Evolutionary conservation across 225 moss, liverwort and hornwort genomes (phyloP).

Genomic region (Polytrichum commune): DNA sequence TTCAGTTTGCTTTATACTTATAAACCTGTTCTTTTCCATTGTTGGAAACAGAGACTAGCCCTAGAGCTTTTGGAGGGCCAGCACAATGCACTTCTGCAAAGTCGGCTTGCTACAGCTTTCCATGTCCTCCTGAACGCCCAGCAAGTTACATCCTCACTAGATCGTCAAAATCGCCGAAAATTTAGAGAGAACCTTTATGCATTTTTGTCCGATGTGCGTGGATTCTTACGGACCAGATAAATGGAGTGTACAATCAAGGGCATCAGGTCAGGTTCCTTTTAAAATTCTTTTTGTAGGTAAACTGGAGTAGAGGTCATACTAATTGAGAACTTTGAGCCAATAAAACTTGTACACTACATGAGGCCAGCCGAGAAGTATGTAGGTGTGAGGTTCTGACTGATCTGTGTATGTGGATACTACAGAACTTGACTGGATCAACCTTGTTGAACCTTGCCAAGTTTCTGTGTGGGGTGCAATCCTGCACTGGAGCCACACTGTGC

Average conservation of each 20-base stretch:
- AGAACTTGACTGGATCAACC: constrained; percentile 31
- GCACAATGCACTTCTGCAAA: constrained; percentile 75
- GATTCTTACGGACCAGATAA: constrained; percentile 94
- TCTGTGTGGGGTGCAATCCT: constrained; percentile 17
- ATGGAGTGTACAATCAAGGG: constrained; percentile 30
- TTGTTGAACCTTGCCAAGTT: constrained; percentile 30
- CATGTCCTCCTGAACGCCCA: constrained; percentile 94
- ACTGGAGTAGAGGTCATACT: constrained; percentile 25
- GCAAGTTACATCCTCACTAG: constrained; percentile 93
- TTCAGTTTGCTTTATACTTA: not conserved
- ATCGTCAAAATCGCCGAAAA: constrained; percentile 92
- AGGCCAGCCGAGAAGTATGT: constrained; percentile 39
- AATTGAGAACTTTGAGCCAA: constrained; percentile 46
- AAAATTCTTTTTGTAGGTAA: constrained; percentile 38
- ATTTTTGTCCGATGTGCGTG: constrained; percentile 95
- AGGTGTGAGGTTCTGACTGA: constrained; percentile 39
- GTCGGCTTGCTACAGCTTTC: constrained; percentile 95
- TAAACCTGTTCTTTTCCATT: not conserved
- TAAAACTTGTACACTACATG: constrained; percentile 63
- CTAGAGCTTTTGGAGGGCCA: constrained; percentile 93
- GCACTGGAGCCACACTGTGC: not conserved
- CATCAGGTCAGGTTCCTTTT: constrained; percentile 19
- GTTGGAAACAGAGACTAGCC: constrained; percentile 69
- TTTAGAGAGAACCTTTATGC: constrained; percentile 94
- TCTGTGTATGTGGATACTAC: constrained; percentile 32